Evolutionary conservation across 306 rosid genomes (phyloP).

Genomic region (Casuarina glauca): DNA sequence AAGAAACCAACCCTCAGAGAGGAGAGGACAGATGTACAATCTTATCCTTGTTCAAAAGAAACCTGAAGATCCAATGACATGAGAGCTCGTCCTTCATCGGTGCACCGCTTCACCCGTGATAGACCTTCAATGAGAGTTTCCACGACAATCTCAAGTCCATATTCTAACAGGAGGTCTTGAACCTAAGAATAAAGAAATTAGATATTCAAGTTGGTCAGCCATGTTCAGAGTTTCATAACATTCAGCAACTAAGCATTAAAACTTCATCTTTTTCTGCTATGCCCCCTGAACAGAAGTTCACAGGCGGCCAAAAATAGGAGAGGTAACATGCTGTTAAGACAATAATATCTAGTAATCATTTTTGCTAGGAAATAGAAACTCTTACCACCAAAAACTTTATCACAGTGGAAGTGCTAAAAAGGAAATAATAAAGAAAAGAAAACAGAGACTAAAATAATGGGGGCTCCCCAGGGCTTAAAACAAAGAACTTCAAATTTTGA

Average conservation of each 20-base stretch:
- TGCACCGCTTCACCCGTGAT: constrained; percentile 92
- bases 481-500: neutral
- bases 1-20: constrained; percentile 21
- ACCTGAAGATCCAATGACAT: constrained; percentile 99
- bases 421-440: neutral
- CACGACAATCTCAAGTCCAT: constrained; percentile 82
- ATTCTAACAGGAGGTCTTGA: constrained; percentile 69
- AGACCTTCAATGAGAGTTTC: constrained; percentile 93
- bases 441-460: neutral
- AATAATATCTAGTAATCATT: too few species aligned
- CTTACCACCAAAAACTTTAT: neutral
- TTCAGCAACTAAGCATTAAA: neutral
- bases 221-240: constrained; percentile 12
- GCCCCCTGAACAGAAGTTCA: neutral
- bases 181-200: constrained; percentile 45
- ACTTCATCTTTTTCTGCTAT: neutral
- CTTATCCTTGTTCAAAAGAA: constrained; percentile 21
- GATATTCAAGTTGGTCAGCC: constrained; percentile 19
- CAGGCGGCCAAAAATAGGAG: neutral
- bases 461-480: neutral
- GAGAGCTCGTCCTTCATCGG: constrained; percentile 94
- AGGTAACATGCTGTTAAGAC: neutral
- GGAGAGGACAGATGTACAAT: neutral
- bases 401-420: neutral
- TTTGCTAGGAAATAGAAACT: too few species aligned